Conservation (phyloP, 177 flowering plant species). For the Telopea speciosissima region DNA sequence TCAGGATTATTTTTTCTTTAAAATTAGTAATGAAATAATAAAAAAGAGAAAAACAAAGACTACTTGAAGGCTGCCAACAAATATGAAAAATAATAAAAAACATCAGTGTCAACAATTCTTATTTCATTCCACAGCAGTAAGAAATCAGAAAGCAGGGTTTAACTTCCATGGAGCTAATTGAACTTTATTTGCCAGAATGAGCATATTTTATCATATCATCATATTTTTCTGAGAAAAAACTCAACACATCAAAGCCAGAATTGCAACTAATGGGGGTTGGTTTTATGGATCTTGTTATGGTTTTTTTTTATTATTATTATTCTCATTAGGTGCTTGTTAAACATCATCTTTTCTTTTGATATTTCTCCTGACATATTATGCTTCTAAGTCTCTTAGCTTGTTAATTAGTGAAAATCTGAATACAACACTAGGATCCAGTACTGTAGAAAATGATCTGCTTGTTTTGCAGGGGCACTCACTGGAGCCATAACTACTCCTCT, state of each 20-base stretch:
- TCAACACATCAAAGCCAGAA: background rate
- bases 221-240: too few species aligned
- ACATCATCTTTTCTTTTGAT: background rate
- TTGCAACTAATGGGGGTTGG: background rate
- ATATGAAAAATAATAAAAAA: too few species aligned
- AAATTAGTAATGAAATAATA: background rate
- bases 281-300: too few species aligned
- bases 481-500: slow-evolving; percentile 97
- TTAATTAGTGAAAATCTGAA: background rate
- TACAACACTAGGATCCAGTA: too few species aligned
- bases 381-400: background rate
- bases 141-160: background rate
- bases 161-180: background rate
- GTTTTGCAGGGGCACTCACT: slow-evolving; percentile 67
- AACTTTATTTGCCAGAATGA: background rate
- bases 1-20: background rate
- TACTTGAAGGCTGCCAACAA: background rate
- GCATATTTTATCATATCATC: background rate
- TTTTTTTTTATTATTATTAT: background rate
- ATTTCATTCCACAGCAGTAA: background rate
- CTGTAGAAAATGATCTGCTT: background rate
- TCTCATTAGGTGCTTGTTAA: background rate
- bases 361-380: background rate
- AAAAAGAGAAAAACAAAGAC: background rate
- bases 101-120: background rate